Conservation (phyloP, 2,329 filamentous ascomycete genomes). For the Triangularia setosa region DNA sequence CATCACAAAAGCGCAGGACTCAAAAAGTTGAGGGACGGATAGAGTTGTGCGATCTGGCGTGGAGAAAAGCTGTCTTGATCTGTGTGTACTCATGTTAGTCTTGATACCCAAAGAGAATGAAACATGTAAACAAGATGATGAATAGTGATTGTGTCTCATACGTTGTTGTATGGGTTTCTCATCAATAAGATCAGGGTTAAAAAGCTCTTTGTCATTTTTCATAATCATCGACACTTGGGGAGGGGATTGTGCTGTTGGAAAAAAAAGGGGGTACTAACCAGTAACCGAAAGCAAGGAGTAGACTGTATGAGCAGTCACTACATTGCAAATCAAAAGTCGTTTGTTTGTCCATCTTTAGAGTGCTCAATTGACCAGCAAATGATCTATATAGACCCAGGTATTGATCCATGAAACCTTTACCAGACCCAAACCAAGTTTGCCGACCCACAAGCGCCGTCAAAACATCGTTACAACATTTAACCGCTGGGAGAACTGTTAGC, state of each 20-base stretch:
- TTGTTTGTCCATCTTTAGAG: slow-evolving; percentile 27
- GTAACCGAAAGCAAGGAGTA: slow-evolving; percentile 20
- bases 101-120: slow-evolving; percentile 32
- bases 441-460: slow-evolving; percentile 39
- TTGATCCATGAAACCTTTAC: slow-evolving; percentile 41
- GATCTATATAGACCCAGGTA: slow-evolving; percentile 45
- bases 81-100: slow-evolving; percentile 34
- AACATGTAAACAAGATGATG: slow-evolving; percentile 19
- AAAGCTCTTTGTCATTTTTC: slow-evolving; percentile 59
- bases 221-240: slow-evolving; percentile 50
- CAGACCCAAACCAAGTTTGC: slow-evolving; percentile 41
- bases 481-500: slow-evolving; percentile 46
- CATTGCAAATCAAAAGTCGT: not conserved
- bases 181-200: slow-evolving; percentile 61
- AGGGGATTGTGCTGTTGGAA: slow-evolving; percentile 11
- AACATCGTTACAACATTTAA: slow-evolving; percentile 42
- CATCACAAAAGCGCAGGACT: not conserved
- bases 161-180: slow-evolving; percentile 51
- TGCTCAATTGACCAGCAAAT: slow-evolving; percentile 42
- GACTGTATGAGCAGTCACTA: slow-evolving; percentile 8
- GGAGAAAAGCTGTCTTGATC: slow-evolving; percentile 2
- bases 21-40: not conserved
- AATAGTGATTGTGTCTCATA: slow-evolving; percentile 48
- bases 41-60: too few species aligned
- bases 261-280: slow-evolving; percentile 42